Percentiles rank a stretch among this genome's conserved stretches.
Conservation (phyloP, 768 basidiomycete genomes). For the Phlebiopsis gigantea region DNA sequence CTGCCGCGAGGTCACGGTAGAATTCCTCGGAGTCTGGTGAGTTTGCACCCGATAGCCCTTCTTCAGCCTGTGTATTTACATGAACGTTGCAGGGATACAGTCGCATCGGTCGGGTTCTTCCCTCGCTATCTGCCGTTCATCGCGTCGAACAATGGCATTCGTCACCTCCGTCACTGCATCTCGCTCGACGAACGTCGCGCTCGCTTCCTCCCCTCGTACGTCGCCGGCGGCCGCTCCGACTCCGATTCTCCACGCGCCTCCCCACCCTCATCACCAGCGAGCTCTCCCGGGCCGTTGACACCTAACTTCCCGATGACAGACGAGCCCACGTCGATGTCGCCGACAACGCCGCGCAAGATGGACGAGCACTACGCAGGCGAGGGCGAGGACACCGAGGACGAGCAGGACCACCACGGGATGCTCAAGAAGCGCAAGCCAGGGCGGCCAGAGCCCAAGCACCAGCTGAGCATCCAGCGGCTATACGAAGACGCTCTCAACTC, state of each 20-base stretch:
- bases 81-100: slow-evolving; percentile 49
- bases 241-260: not conserved
- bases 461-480: not conserved
- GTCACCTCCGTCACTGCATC: slow-evolving; percentile 58
- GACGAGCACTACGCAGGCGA: not conserved
- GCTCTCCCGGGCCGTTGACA: not conserved
- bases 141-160: slow-evolving; percentile 50
- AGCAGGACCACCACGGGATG: not conserved
- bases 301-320: not conserved
- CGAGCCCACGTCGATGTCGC: not conserved
- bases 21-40: slow-evolving; percentile 51
- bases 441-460: not conserved
- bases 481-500: slow-evolving; percentile 24
- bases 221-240: slow-evolving; percentile 9
- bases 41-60: slow-evolving; percentile 3
- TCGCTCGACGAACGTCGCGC: slow-evolving; percentile 59
- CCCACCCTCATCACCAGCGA: not conserved
- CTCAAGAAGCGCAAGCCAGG: not conserved
- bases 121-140: slow-evolving; percentile 46
- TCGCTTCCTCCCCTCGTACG: slow-evolving; percentile 36
- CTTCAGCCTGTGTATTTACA: no score
- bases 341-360: no score
- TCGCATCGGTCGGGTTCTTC: slow-evolving; percentile 56
- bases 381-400: not conserved
- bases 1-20: slow-evolving; percentile 37